Evolutionary conservation across 169 alveolate genomes (phyloP).

Genomic region (Cystoisospora suis): DNA sequence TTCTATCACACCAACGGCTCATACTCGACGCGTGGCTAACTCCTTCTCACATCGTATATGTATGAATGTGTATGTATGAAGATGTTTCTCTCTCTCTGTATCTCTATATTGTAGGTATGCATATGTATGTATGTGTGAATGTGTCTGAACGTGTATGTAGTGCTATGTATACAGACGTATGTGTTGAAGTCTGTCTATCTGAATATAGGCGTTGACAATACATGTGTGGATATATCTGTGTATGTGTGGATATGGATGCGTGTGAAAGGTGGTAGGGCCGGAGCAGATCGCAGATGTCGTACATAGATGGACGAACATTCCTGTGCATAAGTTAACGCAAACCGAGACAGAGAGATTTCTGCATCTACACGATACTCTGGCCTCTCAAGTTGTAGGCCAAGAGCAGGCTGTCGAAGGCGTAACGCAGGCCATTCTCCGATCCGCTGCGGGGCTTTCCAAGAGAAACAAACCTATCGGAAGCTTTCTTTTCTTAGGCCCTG

Average conservation of each 20-base stretch:
- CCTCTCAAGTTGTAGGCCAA: slow-evolving; percentile 63
- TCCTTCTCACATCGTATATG: neutral
- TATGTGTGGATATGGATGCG: neutral
- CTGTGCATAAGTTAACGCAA: slow-evolving; percentile 84
- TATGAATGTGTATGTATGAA: neutral
- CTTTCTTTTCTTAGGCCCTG: slow-evolving; percentile 85
- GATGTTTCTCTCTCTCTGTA: neutral
- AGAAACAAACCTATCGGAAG: slow-evolving; percentile 85
- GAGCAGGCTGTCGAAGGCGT: slow-evolving; percentile 60
- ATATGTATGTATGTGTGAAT: neutral
- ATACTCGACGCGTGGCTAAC: neutral
- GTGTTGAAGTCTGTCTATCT: neutral
- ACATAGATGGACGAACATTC: slow-evolving; percentile 88
- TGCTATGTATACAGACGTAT: neutral
- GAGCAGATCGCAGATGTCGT: slow-evolving; percentile 86
- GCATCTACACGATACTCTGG: slow-evolving; percentile 67
- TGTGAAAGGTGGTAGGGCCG: slow-evolving; percentile 77
- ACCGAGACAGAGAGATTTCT: slow-evolving; percentile 72
- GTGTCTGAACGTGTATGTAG: neutral
- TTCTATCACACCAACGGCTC: neutral
- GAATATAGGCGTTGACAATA: neutral
- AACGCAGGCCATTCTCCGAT: slow-evolving; percentile 78
- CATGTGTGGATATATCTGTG: neutral
- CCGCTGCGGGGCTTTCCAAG: slow-evolving; percentile 86
- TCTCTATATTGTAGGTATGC: neutral